These are phyloP conservation scores for Leucosporidium creatinivorum DNA, from an alignment of 768 basidiomycete genomes.

Conservation along the genomic window DNA sequence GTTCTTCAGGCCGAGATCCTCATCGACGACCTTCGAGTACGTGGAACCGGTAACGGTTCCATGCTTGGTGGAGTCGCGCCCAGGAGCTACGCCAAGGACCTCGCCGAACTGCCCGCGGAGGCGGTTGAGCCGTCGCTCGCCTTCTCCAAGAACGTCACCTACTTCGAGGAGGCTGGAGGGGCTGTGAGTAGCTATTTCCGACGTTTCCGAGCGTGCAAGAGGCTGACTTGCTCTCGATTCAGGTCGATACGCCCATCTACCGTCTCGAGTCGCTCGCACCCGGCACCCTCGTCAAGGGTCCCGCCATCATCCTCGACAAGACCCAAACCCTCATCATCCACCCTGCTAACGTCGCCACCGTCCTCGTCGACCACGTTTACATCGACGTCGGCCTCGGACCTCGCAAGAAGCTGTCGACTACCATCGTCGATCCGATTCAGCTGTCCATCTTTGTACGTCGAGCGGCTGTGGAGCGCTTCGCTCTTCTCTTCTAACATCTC, in stretches of 20 bases:
- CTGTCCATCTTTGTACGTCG: constrained; percentile 20
- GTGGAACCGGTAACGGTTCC: constrained; percentile 62
- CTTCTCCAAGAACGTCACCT: constrained; percentile 29
- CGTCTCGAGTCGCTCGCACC: constrained; percentile 29
- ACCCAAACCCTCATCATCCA: constrained; percentile 23
- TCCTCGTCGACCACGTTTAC: constrained; percentile 33
- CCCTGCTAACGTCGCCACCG: constrained; percentile 32
- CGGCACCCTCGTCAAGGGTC: constrained; percentile 28
- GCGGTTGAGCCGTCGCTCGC: neutral
- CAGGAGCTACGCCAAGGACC: constrained; percentile 12
- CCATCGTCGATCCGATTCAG: constrained; percentile 30
- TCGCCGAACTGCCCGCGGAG: neutral
- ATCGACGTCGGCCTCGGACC: constrained; percentile 38
- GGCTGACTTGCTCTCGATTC: neutral
- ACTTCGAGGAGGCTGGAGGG: constrained; percentile 32
- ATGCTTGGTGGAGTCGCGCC: constrained; percentile 9
- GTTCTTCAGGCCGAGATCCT: constrained; percentile 67
- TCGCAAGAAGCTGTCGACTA: constrained; percentile 30
- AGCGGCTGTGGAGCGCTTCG: no score
- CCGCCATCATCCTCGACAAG: constrained; percentile 22
- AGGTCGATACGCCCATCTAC: constrained; percentile 29
- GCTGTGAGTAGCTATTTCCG: neutral
- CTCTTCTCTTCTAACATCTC: no score
- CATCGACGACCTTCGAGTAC: constrained; percentile 83
- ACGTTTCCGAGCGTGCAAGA: neutral